Conservation (phyloP, 805 yeast genomes). For the Torulaspora quercuum region DNA sequence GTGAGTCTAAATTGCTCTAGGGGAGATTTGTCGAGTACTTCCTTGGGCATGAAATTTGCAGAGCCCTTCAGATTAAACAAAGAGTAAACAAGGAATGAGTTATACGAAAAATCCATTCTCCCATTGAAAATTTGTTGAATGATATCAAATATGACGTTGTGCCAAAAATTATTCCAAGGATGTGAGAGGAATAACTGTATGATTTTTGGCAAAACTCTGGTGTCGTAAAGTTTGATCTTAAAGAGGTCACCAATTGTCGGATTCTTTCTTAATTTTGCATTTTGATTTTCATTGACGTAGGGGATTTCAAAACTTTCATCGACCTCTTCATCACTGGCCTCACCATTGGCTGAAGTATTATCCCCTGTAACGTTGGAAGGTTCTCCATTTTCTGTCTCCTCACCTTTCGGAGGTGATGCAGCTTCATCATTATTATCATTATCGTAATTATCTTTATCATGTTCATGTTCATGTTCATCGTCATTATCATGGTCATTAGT, state of each 20-base stretch:
- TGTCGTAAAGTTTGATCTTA: slow-evolving; percentile 78
- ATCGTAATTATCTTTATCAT: slow-evolving; percentile 14
- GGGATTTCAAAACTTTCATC: slow-evolving; percentile 37
- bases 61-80: slow-evolving; percentile 29
- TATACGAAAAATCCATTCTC: slow-evolving; percentile 77
- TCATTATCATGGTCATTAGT: slow-evolving; percentile 11
- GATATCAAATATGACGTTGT: slow-evolving; percentile 94
- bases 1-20: slow-evolving; percentile 62
- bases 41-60: slow-evolving; percentile 15
- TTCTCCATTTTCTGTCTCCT: slow-evolving; percentile 1
- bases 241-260: slow-evolving; percentile 85
- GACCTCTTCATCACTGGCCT: slow-evolving; percentile 28
- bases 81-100: slow-evolving; percentile 59
- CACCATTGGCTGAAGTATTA: slow-evolving; percentile 37
- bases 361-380: not conserved
- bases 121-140: slow-evolving; percentile 94
- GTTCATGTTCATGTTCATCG: slow-evolving; percentile 11
- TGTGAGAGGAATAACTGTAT: slow-evolving; percentile 71
- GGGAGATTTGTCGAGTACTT: not conserved
- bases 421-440: slow-evolving; percentile 11
- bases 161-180: slow-evolving; percentile 97
- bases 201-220: slow-evolving; percentile 63
- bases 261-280: slow-evolving; percentile 43
- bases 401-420: slow-evolving; percentile 7
- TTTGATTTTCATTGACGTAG: slow-evolving; percentile 41